A percentile compares a stretch with the other conserved stretches of the same genome.
Conservation (phyloP, 306 rosid genomes). For the Coriaria nepalensis region DNA sequence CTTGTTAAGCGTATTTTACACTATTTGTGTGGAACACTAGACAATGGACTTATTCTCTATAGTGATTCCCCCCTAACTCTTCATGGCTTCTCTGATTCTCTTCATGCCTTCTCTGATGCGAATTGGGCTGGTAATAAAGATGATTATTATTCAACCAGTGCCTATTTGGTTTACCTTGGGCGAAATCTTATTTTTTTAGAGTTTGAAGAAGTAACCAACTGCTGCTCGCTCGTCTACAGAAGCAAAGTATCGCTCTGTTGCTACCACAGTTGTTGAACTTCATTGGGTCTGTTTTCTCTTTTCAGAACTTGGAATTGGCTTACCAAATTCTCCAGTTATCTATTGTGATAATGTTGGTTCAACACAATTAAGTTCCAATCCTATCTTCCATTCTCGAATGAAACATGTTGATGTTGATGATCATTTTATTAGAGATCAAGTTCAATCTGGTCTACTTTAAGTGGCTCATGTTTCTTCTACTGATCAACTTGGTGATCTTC, state of each 20-base stretch:
- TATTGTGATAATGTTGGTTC: background rate
- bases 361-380: background rate
- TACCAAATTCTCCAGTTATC: background rate
- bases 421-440: slow-evolving; percentile 1
- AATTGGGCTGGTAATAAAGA: background rate
- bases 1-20: no score
- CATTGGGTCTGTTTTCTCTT: background rate
- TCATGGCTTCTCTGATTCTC: no score
- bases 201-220: background rate
- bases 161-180: background rate
- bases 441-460: background rate
- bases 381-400: background rate
- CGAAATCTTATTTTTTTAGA: background rate
- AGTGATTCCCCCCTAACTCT: no score
- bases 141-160: background rate
- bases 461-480: background rate
- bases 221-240: background rate
- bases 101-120: background rate
- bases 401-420: background rate
- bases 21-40: no score
- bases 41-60: no score
- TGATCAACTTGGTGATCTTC: background rate
- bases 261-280: background rate
- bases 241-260: background rate
- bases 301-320: background rate